Evolutionary conservation across 2,329 filamentous ascomycete species (phyloP).

Genomic region (Aspergillus sp.): DNA sequence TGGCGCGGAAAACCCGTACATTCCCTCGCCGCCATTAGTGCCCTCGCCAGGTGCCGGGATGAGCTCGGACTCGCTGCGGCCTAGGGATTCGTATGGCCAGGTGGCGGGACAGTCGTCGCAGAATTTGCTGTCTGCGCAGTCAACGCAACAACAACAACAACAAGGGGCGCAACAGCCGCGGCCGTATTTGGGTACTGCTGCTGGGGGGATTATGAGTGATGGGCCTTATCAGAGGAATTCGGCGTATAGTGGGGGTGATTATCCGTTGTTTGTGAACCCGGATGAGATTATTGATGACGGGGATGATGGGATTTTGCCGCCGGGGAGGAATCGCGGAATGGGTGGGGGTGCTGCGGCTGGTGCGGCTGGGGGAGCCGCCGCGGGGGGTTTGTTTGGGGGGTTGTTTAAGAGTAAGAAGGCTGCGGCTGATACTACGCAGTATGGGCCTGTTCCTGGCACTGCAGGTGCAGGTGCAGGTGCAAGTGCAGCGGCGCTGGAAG

Average conservation of each 20-base stretch:
- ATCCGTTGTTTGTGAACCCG: constrained; percentile 59
- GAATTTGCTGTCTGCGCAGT: not conserved
- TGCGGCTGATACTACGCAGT: constrained; percentile 38
- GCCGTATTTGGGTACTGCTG: constrained; percentile 16
- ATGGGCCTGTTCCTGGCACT: constrained; percentile 47
- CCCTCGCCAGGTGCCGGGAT: constrained; percentile 6
- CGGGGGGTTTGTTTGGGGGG: constrained; percentile 38
- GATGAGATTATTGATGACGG: constrained; percentile 79
- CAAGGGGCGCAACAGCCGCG: constrained; percentile 1
- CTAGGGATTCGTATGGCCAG: constrained; percentile 33
- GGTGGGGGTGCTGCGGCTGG: constrained; percentile 34
- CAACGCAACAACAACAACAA: not conserved
- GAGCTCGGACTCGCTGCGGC: constrained; percentile 21
- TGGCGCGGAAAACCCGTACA: constrained; percentile 33
- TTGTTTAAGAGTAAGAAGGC: constrained; percentile 37
- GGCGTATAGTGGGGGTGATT: constrained; percentile 45
- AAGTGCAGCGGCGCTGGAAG: constrained; percentile 17
- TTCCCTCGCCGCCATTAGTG: constrained; percentile 16
- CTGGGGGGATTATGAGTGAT: constrained; percentile 43
- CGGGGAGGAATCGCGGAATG: constrained; percentile 21
- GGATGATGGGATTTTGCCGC: constrained; percentile 67
- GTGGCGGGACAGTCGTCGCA: not conserved
- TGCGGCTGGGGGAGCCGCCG: constrained; percentile 39
- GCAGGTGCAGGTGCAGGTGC: no score
- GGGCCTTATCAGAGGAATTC: constrained; percentile 61